A percentile compares a stretch with the other conserved stretches of the same genome.
These are phyloP conservation scores for Claviceps capensis DNA, from an alignment of 2,329 filamentous ascomycete species.

Conservation along the genomic window DNA sequence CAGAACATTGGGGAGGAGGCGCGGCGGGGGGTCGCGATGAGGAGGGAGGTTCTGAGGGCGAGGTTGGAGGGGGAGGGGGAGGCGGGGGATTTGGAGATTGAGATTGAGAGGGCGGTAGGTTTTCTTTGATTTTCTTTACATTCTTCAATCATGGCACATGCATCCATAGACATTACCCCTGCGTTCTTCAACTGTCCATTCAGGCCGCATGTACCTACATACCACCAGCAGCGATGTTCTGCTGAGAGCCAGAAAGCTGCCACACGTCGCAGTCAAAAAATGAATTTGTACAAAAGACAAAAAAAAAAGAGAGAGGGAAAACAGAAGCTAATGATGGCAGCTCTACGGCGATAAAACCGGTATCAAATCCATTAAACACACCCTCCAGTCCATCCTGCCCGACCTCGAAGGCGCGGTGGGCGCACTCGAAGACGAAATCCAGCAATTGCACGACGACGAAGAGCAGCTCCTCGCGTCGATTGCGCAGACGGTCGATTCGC, in stretches of 20 bases:
- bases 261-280: no score
- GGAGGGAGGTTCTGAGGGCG: conserved; percentile 41
- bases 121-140: not conserved
- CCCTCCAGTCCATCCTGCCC: conserved; percentile 48
- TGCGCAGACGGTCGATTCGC: conserved; percentile 49
- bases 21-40: conserved; percentile 43
- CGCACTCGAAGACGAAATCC: conserved; percentile 55
- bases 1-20: conserved; percentile 52
- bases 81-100: conserved; percentile 48
- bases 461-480: conserved; percentile 45
- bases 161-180: no score
- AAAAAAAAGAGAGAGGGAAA: not conserved
- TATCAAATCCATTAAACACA: conserved; percentile 40
- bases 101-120: conserved; percentile 45
- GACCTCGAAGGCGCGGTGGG: conserved; percentile 54
- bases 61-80: conserved; percentile 35
- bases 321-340: conserved; percentile 23
- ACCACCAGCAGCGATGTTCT: no score
- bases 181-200: no score
- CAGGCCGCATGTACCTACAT: no score
- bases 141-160: not conserved
- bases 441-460: conserved; percentile 51
- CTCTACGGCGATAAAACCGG: conserved; percentile 40
- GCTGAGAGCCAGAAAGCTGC: no score
- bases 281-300: not conserved